Conservation (phyloP, 2,329 filamentous ascomycete species). For the Beauveria bassiana region DNA sequence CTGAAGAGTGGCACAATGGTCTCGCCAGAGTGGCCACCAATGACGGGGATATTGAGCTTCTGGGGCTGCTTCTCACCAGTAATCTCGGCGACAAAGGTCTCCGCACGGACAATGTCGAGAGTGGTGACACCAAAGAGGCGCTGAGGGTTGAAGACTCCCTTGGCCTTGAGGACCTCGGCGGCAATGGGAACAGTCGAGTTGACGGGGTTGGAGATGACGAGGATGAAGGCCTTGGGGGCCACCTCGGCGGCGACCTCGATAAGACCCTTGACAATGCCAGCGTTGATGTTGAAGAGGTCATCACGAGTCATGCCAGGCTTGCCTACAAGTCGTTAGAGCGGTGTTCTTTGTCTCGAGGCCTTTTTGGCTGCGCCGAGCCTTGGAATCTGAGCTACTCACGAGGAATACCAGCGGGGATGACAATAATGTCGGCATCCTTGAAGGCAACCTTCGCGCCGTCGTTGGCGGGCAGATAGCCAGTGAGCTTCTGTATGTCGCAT, state of each 20-base stretch:
- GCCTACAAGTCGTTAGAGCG: slow-evolving; percentile 43
- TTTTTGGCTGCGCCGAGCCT: neutral
- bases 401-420: slow-evolving; percentile 97
- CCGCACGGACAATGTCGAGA: slow-evolving; percentile 93
- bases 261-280: slow-evolving; percentile 91
- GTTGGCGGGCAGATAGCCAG: slow-evolving; percentile 79
- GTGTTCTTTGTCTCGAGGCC: neutral
- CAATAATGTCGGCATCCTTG: slow-evolving; percentile 88
- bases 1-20: slow-evolving; percentile 98
- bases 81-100: slow-evolving; percentile 89
- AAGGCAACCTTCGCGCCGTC: slow-evolving; percentile 81
- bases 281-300: slow-evolving; percentile 99
- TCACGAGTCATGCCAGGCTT: slow-evolving; percentile 99
- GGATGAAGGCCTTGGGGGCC: slow-evolving; percentile 85
- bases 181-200: slow-evolving; percentile 98
- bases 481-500: slow-evolving; percentile 56
- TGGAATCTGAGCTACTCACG: slow-evolving; percentile 50
- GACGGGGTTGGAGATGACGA: slow-evolving; percentile 98
- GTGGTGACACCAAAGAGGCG: slow-evolving; percentile 98
- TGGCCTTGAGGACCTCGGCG: slow-evolving; percentile 90
- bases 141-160: slow-evolving; percentile 88
- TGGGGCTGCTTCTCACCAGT: slow-evolving; percentile 74
- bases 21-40: slow-evolving; percentile 95
- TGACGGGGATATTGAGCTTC: slow-evolving; percentile 79
- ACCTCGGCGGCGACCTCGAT: slow-evolving; percentile 82